Evolutionary conservation across 441 rosid species (phyloP), one percentile per base, ranked within the genome.

Genomic region (Pelargonium myrrhifolium): DNA sequence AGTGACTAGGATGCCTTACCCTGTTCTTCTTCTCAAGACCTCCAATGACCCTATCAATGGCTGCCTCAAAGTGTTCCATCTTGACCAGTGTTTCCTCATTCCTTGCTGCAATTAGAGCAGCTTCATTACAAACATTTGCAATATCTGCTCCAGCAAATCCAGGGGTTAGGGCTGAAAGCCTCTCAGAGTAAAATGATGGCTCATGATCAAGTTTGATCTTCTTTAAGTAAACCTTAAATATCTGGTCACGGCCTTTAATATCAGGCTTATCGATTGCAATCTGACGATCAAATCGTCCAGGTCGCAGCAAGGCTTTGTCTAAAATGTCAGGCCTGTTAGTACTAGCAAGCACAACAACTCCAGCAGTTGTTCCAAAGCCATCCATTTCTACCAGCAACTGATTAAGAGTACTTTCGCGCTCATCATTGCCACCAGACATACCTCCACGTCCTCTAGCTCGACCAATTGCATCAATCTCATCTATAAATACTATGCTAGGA

Each of bases 131-230:
- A 45, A 88, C 89, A 76, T 88, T 88, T 0, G 90, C 93, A 69
- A 88, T 88, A 71, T 88, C 93, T 11, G 93, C 93, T 56, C 93
- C 93, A 61, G 93, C 90, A 73, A 88, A 88, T 18, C 93, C 93
- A 6, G 93, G 90, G 35, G 93, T 88, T 8, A 88, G 85, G 71
- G 93, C 90, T 0, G 90, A 86, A 78, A 88, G 87, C 76, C 93
- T 83, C 31, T 88, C 85, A 71, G 93, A 88, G 71, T 71, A 88
- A 77, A 73, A 86, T 0, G 85, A 83, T 3, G 93, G 93, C 58
- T 80, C 78, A 4, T 76, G 83, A 59, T 88, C 89, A 7, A 88
- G 89, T 69, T 86, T 88, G 39, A 88, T 74, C 81, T 79, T 88
- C 72, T 81, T 79, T 74, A 86, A 75, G 71, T 88, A 88, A 8